Conservation (phyloP, 768 basidiomycete genomes). For the Agrocybe praecox region DNA sequence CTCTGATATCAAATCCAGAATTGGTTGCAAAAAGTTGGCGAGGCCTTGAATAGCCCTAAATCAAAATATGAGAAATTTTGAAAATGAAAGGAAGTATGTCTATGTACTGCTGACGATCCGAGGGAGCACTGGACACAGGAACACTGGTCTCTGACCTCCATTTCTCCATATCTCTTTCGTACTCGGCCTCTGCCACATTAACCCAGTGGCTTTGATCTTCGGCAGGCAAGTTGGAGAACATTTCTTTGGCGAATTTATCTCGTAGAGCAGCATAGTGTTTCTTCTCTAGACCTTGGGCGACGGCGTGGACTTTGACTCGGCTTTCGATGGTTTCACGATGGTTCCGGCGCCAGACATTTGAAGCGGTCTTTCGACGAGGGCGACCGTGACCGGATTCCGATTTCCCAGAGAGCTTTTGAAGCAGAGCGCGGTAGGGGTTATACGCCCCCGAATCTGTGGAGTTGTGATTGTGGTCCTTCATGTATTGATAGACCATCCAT, state of each 20-base stretch:
- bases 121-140: neutral
- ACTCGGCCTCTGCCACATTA: neutral
- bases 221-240: neutral
- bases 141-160: neutral
- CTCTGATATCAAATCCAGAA: neutral
- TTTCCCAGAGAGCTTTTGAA: conserved; percentile 10
- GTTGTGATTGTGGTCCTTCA: conserved; percentile 2
- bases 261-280: neutral
- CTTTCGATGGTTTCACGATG: neutral
- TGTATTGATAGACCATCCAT: no score
- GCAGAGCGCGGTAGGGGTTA: conserved; percentile 2
- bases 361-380: conserved; percentile 1
- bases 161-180: neutral
- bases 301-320: neutral
- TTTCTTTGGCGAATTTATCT: neutral
- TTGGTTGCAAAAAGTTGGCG: neutral
- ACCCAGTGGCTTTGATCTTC: neutral
- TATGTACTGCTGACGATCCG: conserved; percentile 9
- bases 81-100: neutral
- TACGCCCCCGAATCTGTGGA: conserved; percentile 3
- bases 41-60: neutral
- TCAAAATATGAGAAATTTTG: neutral
- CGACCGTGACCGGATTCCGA: neutral
- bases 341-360: conserved; percentile 6
- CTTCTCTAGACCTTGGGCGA: no score